Base-by-base conservation (phyloP, 129 eudicot species). In the Escallonia rubra region DNA sequence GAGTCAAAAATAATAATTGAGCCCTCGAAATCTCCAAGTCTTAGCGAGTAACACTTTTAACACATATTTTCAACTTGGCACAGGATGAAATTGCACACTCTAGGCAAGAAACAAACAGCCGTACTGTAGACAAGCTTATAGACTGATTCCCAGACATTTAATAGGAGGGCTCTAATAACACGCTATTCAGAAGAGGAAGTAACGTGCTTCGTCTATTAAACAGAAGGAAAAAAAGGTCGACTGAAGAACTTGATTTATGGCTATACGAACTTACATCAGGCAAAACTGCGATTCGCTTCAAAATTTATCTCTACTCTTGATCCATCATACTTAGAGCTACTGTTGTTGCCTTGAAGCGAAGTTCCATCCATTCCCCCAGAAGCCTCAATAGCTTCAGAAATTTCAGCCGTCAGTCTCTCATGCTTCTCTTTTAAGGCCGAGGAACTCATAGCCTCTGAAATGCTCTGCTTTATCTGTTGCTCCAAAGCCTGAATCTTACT, bases 401-500 rank as follows among this genome's bases (percentile, higher is more conserved):
- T 72, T 65, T 84, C 95, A 3, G 78, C 76, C 66, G 44, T 72
- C 81, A 87, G 73, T 71, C 45, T 72, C 64, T 87, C 83, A 11
- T 82, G 78, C 68, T 71, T 84, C 47, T 82, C 95, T 72, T 72
- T 80, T 6, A 84, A 64, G 54, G 78, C 90, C 0, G 81, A 75
- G 41, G 67, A 67, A 71, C 66, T 76, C 74, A 85, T 61, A 59
- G 88, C 86, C 54, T 86, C 82, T 8, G 68, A 79, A 58, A 90
- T 72, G 49, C 73, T 81, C 74, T 83, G 74, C 71, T 85, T 88
- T 65, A 88, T 75, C 69, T 85, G 74, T 44, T 69, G 68, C 61
- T 80, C 81, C 79, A 85, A 79, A 69, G 67, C 74, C 78, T 61
- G 80, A 69, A 91, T 83, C 83, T 81, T 91, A 10, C 59, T 77